Conservation (phyloP, 2,329 filamentous ascomycete genomes). For the Aaosphaeria pasadenensis region DNA sequence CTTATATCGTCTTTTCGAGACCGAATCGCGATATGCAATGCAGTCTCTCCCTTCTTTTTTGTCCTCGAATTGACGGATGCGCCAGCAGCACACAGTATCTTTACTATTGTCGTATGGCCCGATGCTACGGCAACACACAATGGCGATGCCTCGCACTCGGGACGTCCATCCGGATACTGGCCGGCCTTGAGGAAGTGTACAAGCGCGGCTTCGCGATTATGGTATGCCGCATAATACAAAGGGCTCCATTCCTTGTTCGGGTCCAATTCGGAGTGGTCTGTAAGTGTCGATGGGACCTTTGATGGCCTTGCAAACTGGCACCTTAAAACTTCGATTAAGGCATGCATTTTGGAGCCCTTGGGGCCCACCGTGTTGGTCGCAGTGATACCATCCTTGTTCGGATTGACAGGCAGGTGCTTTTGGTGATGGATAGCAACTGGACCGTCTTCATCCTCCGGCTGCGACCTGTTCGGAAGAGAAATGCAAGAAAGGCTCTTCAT, state of each 20-base stretch:
- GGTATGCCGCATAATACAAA: constrained; percentile 27
- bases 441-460: too few relatives aligned
- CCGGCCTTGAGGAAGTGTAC: constrained; percentile 26
- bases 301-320: constrained; percentile 25
- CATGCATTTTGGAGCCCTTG: constrained; percentile 26
- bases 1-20: constrained; percentile 20
- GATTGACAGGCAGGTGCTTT: constrained; percentile 3
- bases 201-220: constrained; percentile 30
- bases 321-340: constrained; percentile 27
- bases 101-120: constrained; percentile 22
- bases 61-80: constrained; percentile 20
- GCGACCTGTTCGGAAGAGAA: too few relatives aligned
- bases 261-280: constrained; percentile 6
- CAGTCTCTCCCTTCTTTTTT: constrained; percentile 22
- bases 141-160: constrained; percentile 18
- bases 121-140: constrained; percentile 26
- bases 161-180: constrained; percentile 21
- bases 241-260: constrained; percentile 30
- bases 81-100: constrained; percentile 24
- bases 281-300: constrained; percentile 3
- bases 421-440: too few relatives aligned
- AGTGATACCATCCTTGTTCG: constrained; percentile 5
- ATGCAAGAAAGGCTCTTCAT: too few relatives aligned
- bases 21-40: constrained; percentile 30
- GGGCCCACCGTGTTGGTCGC: constrained; percentile 3